Evolutionary conservation across 441 rosid species (phyloP), one percentile per base, ranked within the genome.

Genomic region (Populus hybrid): DNA sequence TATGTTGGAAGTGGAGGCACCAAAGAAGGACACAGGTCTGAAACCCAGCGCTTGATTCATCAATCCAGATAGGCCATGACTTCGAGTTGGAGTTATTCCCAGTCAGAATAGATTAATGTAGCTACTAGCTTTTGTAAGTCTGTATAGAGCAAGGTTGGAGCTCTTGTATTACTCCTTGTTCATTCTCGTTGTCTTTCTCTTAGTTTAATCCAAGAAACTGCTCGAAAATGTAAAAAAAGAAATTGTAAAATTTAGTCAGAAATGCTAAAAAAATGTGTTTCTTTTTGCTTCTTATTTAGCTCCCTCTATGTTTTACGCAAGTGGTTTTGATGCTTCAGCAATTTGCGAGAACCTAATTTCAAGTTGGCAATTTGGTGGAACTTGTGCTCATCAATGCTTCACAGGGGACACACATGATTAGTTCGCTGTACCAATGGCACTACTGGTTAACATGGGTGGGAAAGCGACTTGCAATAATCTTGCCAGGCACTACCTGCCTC

Each of bases 1-100:
- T 32, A 80, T 75, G 4, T 77, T 78, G 81, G 89, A 84, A 70
- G 90, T 73, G 18, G 88, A 77, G 77, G 82, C 79, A 54, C 20
- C 69, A 66, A 68, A 78, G 78, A 83, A 78, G 71, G 80, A 81
- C 83, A 78, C 28, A 28, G 67, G 23, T 24, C n/a, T 20, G 5
- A 86, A 83, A 75, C 65, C 73, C 79, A 78, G 88, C 75, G 81
- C 86, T 23, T 85, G 88, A 70, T 73, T 80, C 86, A 88, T 87
- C 67, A 85, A 83, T 7, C 23, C 38, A 10, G 30, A 9, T 9
- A 20, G 28, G 67, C 38, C 6, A 14, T 76, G 38, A 67, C 28
- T 57, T 30, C 28, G 66, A 57, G 57, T 68, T 76, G 78, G 68
- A 63, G 82, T 80, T 65, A 69, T 14, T 83, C 70, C 40, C 42